Conservation (phyloP, 306 rosid genomes). For the Rosa rugosa region DNA sequence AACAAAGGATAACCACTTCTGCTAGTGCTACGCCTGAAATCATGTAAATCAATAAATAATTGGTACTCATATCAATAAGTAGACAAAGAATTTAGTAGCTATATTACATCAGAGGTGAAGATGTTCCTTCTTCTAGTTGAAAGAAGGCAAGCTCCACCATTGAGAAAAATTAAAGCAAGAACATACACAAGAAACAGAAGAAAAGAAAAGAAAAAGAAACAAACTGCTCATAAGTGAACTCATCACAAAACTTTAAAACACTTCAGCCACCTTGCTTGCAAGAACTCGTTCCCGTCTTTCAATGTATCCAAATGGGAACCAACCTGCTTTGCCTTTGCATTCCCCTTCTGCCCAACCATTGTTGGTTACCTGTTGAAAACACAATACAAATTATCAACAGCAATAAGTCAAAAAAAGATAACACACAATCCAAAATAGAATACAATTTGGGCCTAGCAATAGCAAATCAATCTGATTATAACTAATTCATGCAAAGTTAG, state of each 20-base stretch:
- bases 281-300: slow-evolving; percentile 92
- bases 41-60: background rate
- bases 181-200: slow-evolving; percentile 25
- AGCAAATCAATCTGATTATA: background rate
- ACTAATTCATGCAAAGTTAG: background rate
- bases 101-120: slow-evolving; percentile 36
- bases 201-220: slow-evolving; percentile 23
- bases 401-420: background rate
- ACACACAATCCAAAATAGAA: background rate
- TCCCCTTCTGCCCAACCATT: slow-evolving; percentile 99
- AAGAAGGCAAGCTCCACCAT: slow-evolving; percentile 32
- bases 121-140: slow-evolving; percentile 21
- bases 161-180: slow-evolving; percentile 25
- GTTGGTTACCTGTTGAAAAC: slow-evolving; percentile 65
- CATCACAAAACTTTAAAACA: slow-evolving; percentile 47
- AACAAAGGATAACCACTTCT: background rate
- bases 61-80: slow-evolving; percentile 16
- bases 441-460: slow-evolving; percentile 1
- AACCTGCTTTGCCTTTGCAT: slow-evolving; percentile 94
- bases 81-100: slow-evolving; percentile 22
- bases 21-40: background rate
- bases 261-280: slow-evolving; percentile 96
- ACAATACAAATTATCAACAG: background rate
- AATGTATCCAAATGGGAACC: slow-evolving; percentile 92
- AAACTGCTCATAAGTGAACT: slow-evolving; percentile 35